These are phyloP conservation scores for Nigrograna mackinnonii DNA, from an alignment of 2,329 filamentous ascomycete species.

Conservation along the genomic window DNA sequence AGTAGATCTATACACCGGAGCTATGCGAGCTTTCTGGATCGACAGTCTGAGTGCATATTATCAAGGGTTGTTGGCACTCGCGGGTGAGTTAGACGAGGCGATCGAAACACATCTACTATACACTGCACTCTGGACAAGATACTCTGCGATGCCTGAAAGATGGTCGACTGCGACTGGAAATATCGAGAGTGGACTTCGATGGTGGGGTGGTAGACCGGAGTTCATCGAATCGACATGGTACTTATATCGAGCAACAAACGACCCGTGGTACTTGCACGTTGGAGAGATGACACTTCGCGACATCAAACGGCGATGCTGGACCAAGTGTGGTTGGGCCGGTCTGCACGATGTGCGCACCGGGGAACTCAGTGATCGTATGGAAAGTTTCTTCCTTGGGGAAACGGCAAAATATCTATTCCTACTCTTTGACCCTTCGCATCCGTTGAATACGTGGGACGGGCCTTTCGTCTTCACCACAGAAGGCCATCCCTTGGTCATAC, in stretches of 20 bases:
- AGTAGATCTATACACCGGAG: conserved; percentile 84
- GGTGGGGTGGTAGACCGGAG: conserved; percentile 95
- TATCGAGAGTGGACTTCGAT: conserved; percentile 83
- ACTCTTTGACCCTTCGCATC: conserved; percentile 83
- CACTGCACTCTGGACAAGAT: conserved; percentile 91
- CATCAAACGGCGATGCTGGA: conserved; percentile 86
- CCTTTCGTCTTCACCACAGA: conserved; percentile 95
- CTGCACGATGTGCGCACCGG: conserved; percentile 66
- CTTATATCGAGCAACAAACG: conserved; percentile 88
- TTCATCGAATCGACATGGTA: conserved; percentile 98
- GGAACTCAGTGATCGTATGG: conserved; percentile 92
- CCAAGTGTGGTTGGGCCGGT: conserved; percentile 90
- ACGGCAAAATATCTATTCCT: conserved; percentile 96
- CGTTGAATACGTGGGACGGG: conserved; percentile 82
- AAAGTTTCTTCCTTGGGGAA: conserved; percentile 97
- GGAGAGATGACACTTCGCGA: conserved; percentile 94
- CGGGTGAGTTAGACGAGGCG: conserved; percentile 88
- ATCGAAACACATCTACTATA: conserved; percentile 88
- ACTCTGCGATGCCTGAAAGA: conserved; percentile 89
- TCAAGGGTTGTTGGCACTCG: conserved; percentile 81
- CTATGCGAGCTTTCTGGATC: conserved; percentile 89
- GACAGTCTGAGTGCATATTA: conserved; percentile 97
- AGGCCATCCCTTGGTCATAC: conserved; percentile 89
- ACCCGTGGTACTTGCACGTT: conserved; percentile 95
- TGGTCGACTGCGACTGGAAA: conserved; percentile 86